Conservation (phyloP, 768 basidiomycete species). For the Pulveroboletus sp. region DNA sequence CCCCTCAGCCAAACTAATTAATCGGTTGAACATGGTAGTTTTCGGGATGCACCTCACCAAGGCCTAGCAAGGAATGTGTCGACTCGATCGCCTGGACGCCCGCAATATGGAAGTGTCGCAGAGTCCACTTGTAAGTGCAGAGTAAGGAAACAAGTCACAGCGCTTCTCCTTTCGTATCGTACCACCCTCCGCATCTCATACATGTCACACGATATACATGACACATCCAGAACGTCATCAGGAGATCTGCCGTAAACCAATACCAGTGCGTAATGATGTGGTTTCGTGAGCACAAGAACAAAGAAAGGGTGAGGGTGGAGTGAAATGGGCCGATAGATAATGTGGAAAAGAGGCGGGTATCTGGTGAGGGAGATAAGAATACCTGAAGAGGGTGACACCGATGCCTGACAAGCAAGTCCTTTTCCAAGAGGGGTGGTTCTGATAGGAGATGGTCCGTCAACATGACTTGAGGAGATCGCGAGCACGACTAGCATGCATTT, state of each 20-base stretch:
- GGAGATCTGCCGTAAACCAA: slow-evolving; percentile 7
- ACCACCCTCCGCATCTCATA: neutral
- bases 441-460: slow-evolving; percentile 27
- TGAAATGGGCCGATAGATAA: neutral
- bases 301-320: neutral
- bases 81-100: neutral
- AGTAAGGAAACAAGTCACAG: neutral
- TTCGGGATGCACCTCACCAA: neutral
- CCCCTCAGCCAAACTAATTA: neutral
- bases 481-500: slow-evolving; percentile 52
- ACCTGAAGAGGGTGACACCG: neutral
- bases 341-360: slow-evolving; percentile 16
- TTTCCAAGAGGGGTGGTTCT: slow-evolving; percentile 3
- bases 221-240: neutral
- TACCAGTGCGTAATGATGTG: slow-evolving; percentile 3
- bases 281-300: neutral
- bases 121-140: neutral
- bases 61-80: neutral
- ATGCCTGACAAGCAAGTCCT: neutral
- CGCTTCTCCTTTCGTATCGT: neutral
- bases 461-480: slow-evolving; percentile 55
- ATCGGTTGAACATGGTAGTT: neutral
- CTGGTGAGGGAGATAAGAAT: slow-evolving; percentile 11
- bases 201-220: neutral
- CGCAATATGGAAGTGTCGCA: neutral